Evolutionary conservation across 2,329 filamentous ascomycete species (phyloP).

Genomic region (Aspergillus fischeri): DNA sequence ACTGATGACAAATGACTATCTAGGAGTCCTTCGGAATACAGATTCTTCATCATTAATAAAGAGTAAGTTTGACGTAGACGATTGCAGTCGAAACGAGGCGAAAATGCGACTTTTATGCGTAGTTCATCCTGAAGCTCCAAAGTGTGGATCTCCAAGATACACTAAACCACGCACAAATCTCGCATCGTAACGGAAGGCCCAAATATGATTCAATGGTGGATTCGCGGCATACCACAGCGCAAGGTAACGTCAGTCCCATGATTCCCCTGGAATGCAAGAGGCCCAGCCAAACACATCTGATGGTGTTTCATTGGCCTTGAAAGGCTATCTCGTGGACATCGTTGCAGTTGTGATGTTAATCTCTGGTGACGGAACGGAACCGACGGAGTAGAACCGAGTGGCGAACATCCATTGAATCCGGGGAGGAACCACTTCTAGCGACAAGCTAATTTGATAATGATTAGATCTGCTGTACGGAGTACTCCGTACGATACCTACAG

Average conservation of each 20-base stretch:
- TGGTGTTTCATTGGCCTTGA: neutral
- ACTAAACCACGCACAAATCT: conserved; percentile 34
- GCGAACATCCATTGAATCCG: neutral
- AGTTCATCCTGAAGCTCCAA: neutral
- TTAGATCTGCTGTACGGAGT: neutral
- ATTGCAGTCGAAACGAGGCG: conserved; percentile 10
- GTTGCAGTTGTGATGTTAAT: neutral
- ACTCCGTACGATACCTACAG: neutral
- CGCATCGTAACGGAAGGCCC: conserved; percentile 17
- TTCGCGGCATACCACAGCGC: neutral
- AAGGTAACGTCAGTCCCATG: neutral
- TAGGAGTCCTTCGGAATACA: neutral
- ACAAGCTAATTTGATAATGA: neutral
- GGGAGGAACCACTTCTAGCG: neutral
- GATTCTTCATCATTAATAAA: neutral
- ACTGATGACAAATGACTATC: neutral
- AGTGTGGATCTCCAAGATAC: neutral
- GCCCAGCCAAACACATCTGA: neutral
- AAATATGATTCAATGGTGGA: neutral
- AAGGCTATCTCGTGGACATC: neutral
- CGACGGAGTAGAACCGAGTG: neutral
- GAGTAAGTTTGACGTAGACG: neutral
- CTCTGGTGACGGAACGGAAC: neutral
- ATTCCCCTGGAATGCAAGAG: neutral
- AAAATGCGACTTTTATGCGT: conserved; percentile 33